These are phyloP conservation scores for Ramalina intermedia DNA, from an alignment of 495 filamentous ascomycete species.

Conservation along the genomic window DNA sequence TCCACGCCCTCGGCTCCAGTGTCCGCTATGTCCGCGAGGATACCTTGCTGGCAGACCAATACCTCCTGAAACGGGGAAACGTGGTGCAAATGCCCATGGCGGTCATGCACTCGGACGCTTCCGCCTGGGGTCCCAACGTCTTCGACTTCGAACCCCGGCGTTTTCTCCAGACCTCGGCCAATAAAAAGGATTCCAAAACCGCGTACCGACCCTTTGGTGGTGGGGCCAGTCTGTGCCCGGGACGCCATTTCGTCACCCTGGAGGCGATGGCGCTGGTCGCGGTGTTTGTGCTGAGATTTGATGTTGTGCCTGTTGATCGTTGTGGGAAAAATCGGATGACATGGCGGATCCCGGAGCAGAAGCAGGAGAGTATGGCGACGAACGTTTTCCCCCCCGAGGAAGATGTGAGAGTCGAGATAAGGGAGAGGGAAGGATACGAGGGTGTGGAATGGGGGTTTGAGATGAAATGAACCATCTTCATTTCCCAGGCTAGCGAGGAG, in stretches of 20 bases:
- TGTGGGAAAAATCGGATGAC: background rate
- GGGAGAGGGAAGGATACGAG: slow-evolving; percentile 4
- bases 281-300: slow-evolving; percentile 9
- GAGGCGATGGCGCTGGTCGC: slow-evolving; percentile 11
- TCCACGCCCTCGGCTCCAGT: slow-evolving; percentile 11
- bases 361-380: slow-evolving; percentile 15
- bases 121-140: slow-evolving; percentile 8
- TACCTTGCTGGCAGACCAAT: slow-evolving; percentile 10
- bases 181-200: slow-evolving; percentile 9
- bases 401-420: slow-evolving; percentile 8
- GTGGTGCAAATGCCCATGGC: slow-evolving; percentile 15
- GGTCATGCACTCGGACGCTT: slow-evolving; percentile 11
- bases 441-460: slow-evolving; percentile 3
- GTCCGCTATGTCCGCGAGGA: slow-evolving; percentile 17
- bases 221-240: slow-evolving; percentile 12
- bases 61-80: slow-evolving; percentile 17
- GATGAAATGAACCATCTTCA: background rate
- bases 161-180: slow-evolving; percentile 5
- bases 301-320: slow-evolving; percentile 2
- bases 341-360: slow-evolving; percentile 12
- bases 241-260: slow-evolving; percentile 14
- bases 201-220: slow-evolving; percentile 21
- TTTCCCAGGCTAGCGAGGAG: too few relatives aligned
- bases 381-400: slow-evolving; percentile 12
- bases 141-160: slow-evolving; percentile 8